phyloP scores from a whole-genome alignment of 2,329 filamentous ascomycete genomes.

The Orbilia javanica region DNA sequence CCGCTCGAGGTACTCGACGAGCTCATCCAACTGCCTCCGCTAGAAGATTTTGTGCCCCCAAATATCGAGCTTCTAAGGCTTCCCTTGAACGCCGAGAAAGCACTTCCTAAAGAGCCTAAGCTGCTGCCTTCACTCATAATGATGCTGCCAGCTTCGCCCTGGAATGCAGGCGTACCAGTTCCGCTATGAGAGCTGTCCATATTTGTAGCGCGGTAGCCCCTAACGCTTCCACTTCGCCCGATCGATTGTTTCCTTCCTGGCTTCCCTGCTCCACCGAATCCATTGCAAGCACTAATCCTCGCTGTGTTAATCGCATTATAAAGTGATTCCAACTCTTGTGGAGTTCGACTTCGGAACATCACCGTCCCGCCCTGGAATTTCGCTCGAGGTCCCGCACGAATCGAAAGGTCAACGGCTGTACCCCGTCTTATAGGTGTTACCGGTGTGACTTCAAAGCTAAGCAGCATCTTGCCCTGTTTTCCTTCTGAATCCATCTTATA shows the following conservation, averaged over 20 bases:
- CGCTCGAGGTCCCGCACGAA: slow-evolving; percentile 83
- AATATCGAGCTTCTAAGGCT: slow-evolving; percentile 55
- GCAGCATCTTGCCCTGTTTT: slow-evolving; percentile 67
- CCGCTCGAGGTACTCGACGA: slow-evolving; percentile 54
- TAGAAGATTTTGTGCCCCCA: slow-evolving; percentile 48
- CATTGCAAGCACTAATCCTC: slow-evolving; percentile 82
- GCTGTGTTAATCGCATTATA: slow-evolving; percentile 89
- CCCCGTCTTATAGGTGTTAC: slow-evolving; percentile 90
- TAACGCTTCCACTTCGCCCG: slow-evolving; percentile 65
- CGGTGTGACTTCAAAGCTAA: slow-evolving; percentile 88
- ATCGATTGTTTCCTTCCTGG: slow-evolving; percentile 66
- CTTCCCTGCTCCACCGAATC: slow-evolving; percentile 62
- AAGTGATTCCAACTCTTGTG: slow-evolving; percentile 81
- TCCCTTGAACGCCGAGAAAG: slow-evolving; percentile 78
- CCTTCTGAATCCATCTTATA: slow-evolving; percentile 40
- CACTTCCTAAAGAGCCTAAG: slow-evolving; percentile 72
- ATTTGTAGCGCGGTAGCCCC: slow-evolving; percentile 53
- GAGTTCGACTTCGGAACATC: slow-evolving; percentile 85
- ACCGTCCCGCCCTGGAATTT: slow-evolving; percentile 75
- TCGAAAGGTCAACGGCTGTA: slow-evolving; percentile 92
- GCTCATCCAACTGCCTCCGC: slow-evolving; percentile 56
- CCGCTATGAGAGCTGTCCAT: slow-evolving; percentile 22
- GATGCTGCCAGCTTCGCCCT: slow-evolving; percentile 64
- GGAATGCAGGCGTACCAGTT: slow-evolving; percentile 18
- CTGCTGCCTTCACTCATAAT: slow-evolving; percentile 69